phyloP scores from a whole-genome alignment of 345 rosid species.

The Syzygium oleosum region DNA sequence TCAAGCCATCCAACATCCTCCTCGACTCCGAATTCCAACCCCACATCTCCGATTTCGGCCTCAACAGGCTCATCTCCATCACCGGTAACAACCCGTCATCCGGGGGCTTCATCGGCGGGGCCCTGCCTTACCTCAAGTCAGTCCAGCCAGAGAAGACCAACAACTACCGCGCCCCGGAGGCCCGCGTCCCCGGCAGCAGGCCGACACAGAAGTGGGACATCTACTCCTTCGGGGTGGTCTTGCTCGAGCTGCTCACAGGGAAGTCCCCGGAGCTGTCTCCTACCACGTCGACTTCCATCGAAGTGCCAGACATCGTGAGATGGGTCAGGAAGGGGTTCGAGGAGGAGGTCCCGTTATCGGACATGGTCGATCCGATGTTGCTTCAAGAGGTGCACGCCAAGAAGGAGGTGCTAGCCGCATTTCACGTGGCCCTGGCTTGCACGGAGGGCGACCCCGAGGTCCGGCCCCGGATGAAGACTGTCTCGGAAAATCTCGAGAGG shows the following conservation, averaged over 20 bases:
- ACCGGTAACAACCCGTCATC: slow-evolving; percentile 58
- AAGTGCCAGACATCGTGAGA: slow-evolving; percentile 70
- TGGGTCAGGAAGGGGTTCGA: slow-evolving; percentile 95
- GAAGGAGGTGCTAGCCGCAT: slow-evolving; percentile 77
- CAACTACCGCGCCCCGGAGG: slow-evolving; percentile 82
- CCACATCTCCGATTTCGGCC: slow-evolving; percentile 80
- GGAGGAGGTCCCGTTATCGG: slow-evolving; percentile 73
- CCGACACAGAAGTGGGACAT: slow-evolving; percentile 88
- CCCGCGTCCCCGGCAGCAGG: slow-evolving; percentile 50
- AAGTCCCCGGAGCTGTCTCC: slow-evolving; percentile 86
- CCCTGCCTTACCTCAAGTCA: slow-evolving; percentile 61
- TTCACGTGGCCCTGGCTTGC: slow-evolving; percentile 86
- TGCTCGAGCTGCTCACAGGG: slow-evolving; percentile 83
- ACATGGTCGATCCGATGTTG: slow-evolving; percentile 83
- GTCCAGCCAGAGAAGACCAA: slow-evolving; percentile 48
- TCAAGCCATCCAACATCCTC: slow-evolving; percentile 91
- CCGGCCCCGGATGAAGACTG: slow-evolving; percentile 90
- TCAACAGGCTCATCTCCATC: slow-evolving; percentile 63
- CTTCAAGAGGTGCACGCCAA: slow-evolving; percentile 92
- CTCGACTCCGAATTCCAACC: slow-evolving; percentile 73
- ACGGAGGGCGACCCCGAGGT: slow-evolving; percentile 78
- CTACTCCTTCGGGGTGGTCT: slow-evolving; percentile 73
- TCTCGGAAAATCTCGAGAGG: slow-evolving; percentile 77
- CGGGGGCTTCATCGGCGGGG: slow-evolving; percentile 75
- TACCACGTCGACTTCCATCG: slow-evolving; percentile 52